Percentiles rank a stretch among this genome's conserved stretches.
Evolutionary conservation across 495 filamentous ascomycete species (phyloP).

Genomic region (Xylaria sp.): DNA sequence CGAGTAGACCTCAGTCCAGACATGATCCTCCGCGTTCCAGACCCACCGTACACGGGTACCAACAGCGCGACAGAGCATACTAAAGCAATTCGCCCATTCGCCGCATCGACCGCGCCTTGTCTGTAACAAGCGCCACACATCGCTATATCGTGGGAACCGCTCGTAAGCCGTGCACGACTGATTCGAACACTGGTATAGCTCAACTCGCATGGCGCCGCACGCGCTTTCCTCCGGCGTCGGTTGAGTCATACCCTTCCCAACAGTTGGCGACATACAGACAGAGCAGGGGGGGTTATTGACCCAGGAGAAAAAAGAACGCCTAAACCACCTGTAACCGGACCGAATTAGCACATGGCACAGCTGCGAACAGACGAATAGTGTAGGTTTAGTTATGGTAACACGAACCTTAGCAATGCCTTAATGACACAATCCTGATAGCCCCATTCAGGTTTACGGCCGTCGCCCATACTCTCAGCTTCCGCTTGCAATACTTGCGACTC

Average conservation of each 20-base stretch:
- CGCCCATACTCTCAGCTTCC: conserved; percentile 82
- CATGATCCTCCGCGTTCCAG: conserved; percentile 96
- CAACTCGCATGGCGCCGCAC: conserved; percentile 82
- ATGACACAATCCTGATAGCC: conserved; percentile 98
- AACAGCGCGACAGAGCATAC: conserved; percentile 94
- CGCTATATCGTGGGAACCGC: conserved; percentile 92
- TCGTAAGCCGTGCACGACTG: conserved; percentile 75
- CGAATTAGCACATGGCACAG: conserved; percentile 37
- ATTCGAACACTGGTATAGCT: conserved; percentile 85
- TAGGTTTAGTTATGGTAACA: conserved; percentile 18
- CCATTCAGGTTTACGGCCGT: conserved; percentile 84
- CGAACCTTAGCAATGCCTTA: conserved; percentile 81
- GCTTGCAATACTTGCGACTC: conserved; percentile 86
- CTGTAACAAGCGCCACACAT: conserved; percentile 92
- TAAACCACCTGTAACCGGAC: conserved; percentile 80
- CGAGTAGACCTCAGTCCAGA: conserved; percentile 98
- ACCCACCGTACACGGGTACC: conserved; percentile 94
- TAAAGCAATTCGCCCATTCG: conserved; percentile 99
- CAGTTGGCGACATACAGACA: conserved; percentile 80
- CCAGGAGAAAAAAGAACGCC: conserved; percentile 91
- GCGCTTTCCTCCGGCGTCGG: conserved; percentile 89
- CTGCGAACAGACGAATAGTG: background rate
- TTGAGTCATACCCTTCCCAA: conserved; percentile 78
- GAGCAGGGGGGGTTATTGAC: conserved; percentile 93
- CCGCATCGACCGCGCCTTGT: conserved; percentile 84